Base-by-base conservation (phyloP, 768 basidiomycete species). In the Rhizopogon salebrosus region DNA sequence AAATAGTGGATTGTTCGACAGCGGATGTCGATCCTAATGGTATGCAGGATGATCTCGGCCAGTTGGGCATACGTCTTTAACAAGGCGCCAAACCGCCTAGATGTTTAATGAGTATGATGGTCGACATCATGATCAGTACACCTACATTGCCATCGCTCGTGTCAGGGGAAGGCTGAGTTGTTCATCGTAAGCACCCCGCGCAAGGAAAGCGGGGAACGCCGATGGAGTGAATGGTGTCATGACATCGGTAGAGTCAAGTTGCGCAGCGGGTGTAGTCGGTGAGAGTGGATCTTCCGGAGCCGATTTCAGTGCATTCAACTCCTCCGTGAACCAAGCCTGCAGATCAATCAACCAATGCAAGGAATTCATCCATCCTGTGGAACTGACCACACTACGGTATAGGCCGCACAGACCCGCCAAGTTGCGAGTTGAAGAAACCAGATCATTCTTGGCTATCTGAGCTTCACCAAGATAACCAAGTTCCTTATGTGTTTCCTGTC, bases 61-160 rank as follows among this genome's bases (percentile, higher is more conserved):
- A 98, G 77, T 59, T 95, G 93, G 36, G 89, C 85, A 61, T 93
- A 98, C 2, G 94, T 95, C 70, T 87, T 85, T 38, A 95, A 74
- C 41, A 98, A 75, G 0, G 93, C 90, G 64, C 95, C 87, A 70
- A 93, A 97, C 27, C 93, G 92, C 55, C 95, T 95, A 58, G 3
- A 39, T 22, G 24, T 54, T 35, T 40, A n/a, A 23, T 11, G 59
- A 49, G 65, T 26, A 53, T 31, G 34, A 23, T 38, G 16, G 41
- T 35, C 14, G 53, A 20, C 10, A 43, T 4, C 18, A 41, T 36
- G n/a, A 7, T n/a, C 6, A 48, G 49, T 13, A 45, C 26, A 72
- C 92, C 59, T 60, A 95, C 95, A 94, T 65, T 14, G 85, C 77
- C 94, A 95, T 98, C 55, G 95, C 94, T 40, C 74, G 75, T 1